Evolutionary conservation across 2,329 filamentous ascomycete species (phyloP).

Genomic region (Pyrenophora graminea): DNA sequence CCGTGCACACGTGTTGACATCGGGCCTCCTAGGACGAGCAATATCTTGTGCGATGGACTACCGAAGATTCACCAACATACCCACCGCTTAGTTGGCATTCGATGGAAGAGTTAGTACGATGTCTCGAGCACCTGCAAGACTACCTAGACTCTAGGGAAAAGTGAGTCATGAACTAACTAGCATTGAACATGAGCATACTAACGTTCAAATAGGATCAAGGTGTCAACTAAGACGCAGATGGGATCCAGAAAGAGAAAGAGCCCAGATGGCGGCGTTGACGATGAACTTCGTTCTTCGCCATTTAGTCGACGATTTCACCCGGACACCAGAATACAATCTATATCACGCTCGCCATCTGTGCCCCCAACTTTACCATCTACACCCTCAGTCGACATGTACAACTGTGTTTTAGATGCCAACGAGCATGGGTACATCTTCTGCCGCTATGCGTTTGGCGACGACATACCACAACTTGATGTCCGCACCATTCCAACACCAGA

Average conservation of each 20-base stretch:
- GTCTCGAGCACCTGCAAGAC: slow-evolving; percentile 49
- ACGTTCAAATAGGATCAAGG: slow-evolving; percentile 21
- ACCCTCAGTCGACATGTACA: slow-evolving; percentile 42
- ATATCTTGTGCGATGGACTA: slow-evolving; percentile 50
- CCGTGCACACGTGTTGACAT: slow-evolving; percentile 29
- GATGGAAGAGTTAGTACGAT: slow-evolving; percentile 45
- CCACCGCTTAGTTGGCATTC: slow-evolving; percentile 52
- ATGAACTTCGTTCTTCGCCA: slow-evolving; percentile 29
- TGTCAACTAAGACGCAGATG: background rate
- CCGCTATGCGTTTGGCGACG: slow-evolving; percentile 26
- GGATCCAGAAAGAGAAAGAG: slow-evolving; percentile 33
- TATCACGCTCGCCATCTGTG: slow-evolving; percentile 29
- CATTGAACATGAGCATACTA: background rate
- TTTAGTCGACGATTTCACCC: slow-evolving; percentile 20
- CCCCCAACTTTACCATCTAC: slow-evolving; percentile 17
- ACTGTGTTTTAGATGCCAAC: slow-evolving; percentile 46
- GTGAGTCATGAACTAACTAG: slow-evolving; percentile 17
- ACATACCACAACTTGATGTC: slow-evolving; percentile 37
- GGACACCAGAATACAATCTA: slow-evolving; percentile 21
- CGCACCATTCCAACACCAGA: slow-evolving; percentile 39
- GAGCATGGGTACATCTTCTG: slow-evolving; percentile 45
- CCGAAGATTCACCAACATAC: slow-evolving; percentile 6
- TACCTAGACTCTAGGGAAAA: slow-evolving; percentile 45
- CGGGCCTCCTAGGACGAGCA: slow-evolving; percentile 44
- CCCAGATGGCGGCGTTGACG: slow-evolving; percentile 18